These are phyloP conservation scores for Penium margaritaceum DNA, from an alignment of 139 green algal genomes.

Conservation along the genomic window DNA sequence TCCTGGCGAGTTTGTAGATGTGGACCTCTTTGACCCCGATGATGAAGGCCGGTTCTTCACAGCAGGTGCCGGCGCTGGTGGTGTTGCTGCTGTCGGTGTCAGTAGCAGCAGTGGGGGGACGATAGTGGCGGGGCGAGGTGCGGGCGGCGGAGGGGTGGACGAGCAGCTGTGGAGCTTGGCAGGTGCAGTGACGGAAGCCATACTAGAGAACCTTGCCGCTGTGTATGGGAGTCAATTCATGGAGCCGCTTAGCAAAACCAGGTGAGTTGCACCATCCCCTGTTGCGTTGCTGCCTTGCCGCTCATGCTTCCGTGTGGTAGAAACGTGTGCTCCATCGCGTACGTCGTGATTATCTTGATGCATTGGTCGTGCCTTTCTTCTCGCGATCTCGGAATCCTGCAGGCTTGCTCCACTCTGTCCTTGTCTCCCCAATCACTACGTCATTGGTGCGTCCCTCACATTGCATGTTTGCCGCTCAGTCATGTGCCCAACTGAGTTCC, in stretches of 20 bases:
- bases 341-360: too few relatives aligned
- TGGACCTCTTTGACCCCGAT: conserved; percentile 3
- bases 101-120: conserved; percentile 7
- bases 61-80: background rate
- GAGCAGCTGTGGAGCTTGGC: conserved; percentile 17
- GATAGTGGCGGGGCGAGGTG: background rate
- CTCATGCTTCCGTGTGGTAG: too few relatives aligned
- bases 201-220: conserved; percentile 12
- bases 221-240: conserved; percentile 6
- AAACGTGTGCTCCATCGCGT: too few relatives aligned
- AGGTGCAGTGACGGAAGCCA: background rate
- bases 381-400: background rate
- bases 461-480: background rate
- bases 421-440: too few relatives aligned
- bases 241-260: conserved; percentile 7
- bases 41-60: too few relatives aligned
- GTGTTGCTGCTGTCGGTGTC: background rate
- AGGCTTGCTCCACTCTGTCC: background rate
- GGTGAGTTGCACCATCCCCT: conserved; percentile 13
- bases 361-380: too few relatives aligned
- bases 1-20: background rate
- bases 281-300: too few relatives aligned
- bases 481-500: background rate
- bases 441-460: background rate
- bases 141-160: background rate